Evolutionary conservation across 2,329 filamentous ascomycete species (phyloP), one percentile per base, ranked within the genome.

Genomic region (Pseudogymnoascus sp.): DNA sequence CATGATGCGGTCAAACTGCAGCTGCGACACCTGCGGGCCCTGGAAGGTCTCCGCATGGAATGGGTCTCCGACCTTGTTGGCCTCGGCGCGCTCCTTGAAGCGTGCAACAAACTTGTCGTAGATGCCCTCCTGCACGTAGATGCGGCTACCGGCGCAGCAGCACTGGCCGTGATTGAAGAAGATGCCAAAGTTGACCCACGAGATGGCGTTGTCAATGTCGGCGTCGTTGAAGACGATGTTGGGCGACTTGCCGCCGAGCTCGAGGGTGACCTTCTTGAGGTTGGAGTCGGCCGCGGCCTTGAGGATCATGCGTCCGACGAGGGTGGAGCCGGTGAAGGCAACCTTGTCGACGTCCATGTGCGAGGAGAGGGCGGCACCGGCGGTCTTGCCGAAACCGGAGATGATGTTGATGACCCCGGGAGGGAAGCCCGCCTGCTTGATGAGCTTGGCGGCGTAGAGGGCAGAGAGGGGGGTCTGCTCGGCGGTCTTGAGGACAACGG

Each of bases 1-100:
- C 86, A 89, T 88, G 75, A 89, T 87, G 65, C 86, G 82, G 76
- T 89, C 86, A 70, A 84, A 89, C 75, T 90, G 87, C 38, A 86
- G 74, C 74, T 89, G 80, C 14, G 85, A 87, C 61, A 89, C 83
- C 75, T 89, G 86, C 66, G 87, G 87, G 61, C 87, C 87, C 73
- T 89, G 86, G 84, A 88, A 88, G 68, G 86, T 89, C 63, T 85
- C 79, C 44, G 76, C 69, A 65, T 79, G 77, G 78, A 89, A 88
- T 73, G 86, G 87, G 76, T 89, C 84, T 65, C 87, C 87, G 65
- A 89, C 84, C 66, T 82, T 80, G 78, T 88, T 88, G 76, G 82
- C 77, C 64, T 76, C 70, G 53, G 86, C 84, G 65, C 85, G 81
- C 74, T 81, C 81, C 80, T 85, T 87, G 80, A 89, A 89, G 64